Base-by-base conservation (phyloP, 176 grass and related monocot genomes). In the Musa schizocarpa region DNA sequence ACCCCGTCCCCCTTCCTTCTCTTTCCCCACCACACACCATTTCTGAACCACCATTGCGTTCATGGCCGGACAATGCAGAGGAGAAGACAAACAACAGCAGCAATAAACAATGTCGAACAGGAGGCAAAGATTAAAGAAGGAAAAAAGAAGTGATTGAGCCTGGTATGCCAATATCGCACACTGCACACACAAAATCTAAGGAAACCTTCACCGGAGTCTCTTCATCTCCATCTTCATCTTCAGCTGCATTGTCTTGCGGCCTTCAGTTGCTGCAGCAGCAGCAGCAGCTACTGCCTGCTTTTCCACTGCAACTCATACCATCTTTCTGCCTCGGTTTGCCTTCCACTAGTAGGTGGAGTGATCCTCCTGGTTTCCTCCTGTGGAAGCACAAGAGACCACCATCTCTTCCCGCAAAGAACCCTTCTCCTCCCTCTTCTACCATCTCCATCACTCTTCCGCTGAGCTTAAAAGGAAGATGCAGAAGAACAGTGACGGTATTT, bases 101-200 rank as follows among this genome's bases (percentile, higher is more conserved):
- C 20, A 26, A 13, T 65, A 21, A 4, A 65, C 63, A 65, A 26
- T 65, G 9, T 5, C 8, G 8, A 8, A 62, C 58, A 62, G n/a
- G n/a, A 20, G 8, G 8, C 17, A 62, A n/a, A 21, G n/a, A 19
- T n/a, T 62, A 14, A 62, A 62, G 14, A 22, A 43, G 34, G 12
- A n/a, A 52, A 23, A 67, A 77, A 56, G 50, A 78, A 82, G 82
- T 87, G 88, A 91, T 91, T 91, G 88, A 91, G 88, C 88, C 88
- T 87, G 83, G 85, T 81, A 73, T 85, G 85, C 88, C 88, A 91
- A 91, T 82, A 91, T 91, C 88, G 85, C 79, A 79, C 54, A 52
- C 82, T 77, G 53, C 82, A 63, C 82, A 58, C 76, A 74, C 76
- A 75, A 73, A 76, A 57, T 79, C 53, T 69, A 72, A 52, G 82